Conservation (phyloP, 441 rosid genomes). For the Pelargonium cotyledonis region DNA sequence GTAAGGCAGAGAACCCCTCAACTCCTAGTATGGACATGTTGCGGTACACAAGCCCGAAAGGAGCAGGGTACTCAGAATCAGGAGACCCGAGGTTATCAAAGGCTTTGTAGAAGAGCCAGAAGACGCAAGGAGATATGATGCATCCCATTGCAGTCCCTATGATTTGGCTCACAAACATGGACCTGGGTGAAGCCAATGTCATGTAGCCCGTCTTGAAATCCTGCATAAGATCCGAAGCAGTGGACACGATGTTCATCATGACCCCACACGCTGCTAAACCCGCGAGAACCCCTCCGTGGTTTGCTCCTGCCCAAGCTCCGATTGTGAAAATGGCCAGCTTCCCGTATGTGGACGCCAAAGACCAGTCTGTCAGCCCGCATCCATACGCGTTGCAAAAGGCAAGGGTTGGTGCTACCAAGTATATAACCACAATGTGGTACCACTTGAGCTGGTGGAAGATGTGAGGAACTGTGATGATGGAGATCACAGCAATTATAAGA, state of each 20-base stretch:
- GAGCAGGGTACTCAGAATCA: slow-evolving; percentile 79
- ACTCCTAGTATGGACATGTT: slow-evolving; percentile 92
- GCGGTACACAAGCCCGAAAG: slow-evolving; percentile 69
- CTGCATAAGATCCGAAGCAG: slow-evolving; percentile 47
- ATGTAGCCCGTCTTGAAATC: slow-evolving; percentile 66
- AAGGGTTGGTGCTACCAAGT: slow-evolving; percentile 28
- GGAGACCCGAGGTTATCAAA: slow-evolving; percentile 76
- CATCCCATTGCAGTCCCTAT: slow-evolving; percentile 24
- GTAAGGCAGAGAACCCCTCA: slow-evolving; percentile 84
- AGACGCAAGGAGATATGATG: slow-evolving; percentile 21
- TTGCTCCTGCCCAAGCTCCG: slow-evolving; percentile 20
- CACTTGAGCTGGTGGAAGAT: slow-evolving; percentile 28
- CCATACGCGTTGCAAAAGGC: slow-evolving; percentile 47
- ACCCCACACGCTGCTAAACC: slow-evolving; percentile 18
- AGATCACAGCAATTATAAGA: neutral
- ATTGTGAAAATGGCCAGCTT: slow-evolving; percentile 37
- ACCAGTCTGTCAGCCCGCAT: slow-evolving; percentile 38
- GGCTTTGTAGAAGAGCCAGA: slow-evolving; percentile 78
- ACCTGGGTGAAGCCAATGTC: slow-evolving; percentile 54
- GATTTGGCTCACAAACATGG: slow-evolving; percentile 51
- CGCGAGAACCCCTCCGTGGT: slow-evolving; percentile 30
- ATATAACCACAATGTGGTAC: slow-evolving; percentile 31
- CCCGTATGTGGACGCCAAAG: slow-evolving; percentile 34
- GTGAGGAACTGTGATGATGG: neutral
- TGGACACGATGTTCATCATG: slow-evolving; percentile 21